Conservation (phyloP, 805 yeast genomes). For the Debaryomyces tyrocola region DNA sequence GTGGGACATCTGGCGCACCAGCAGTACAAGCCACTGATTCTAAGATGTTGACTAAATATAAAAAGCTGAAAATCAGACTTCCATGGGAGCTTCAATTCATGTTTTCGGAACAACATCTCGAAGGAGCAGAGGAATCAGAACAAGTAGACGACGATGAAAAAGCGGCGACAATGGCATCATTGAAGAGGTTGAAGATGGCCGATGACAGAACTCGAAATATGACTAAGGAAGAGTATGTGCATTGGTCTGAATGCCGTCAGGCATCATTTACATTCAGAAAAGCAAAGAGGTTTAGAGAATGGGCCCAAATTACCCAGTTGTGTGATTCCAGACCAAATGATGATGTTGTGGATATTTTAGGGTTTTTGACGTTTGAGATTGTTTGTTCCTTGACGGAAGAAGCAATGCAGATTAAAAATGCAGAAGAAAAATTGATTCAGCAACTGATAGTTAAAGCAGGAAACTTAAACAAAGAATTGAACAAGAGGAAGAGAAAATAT, state of each 20-base stretch:
- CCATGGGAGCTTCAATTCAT: slow-evolving; percentile 96
- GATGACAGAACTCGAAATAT: slow-evolving; percentile 90
- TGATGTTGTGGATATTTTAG: slow-evolving; percentile 93
- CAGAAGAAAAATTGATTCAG: slow-evolving; percentile 54
- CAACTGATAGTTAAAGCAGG: slow-evolving; percentile 24
- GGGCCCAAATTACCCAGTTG: slow-evolving; percentile 86
- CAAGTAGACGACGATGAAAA: slow-evolving; percentile 84
- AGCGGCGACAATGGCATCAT: slow-evolving; percentile 85
- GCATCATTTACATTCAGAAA: slow-evolving; percentile 95
- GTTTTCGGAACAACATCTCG: slow-evolving; percentile 88
- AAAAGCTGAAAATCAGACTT: slow-evolving; percentile 75
- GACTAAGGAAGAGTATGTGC: slow-evolving; percentile 97
- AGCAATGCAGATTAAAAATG: slow-evolving; percentile 76
- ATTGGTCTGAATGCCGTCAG: slow-evolving; percentile 98
- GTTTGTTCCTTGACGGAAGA: slow-evolving; percentile 93
- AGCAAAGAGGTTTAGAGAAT: slow-evolving; percentile 90
- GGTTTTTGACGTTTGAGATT: slow-evolving; percentile 93
- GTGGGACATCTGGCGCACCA: slow-evolving; percentile 35
- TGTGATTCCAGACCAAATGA: slow-evolving; percentile 92
- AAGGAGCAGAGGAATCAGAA: slow-evolving; percentile 56
- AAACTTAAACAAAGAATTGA: slow-evolving; percentile 30
- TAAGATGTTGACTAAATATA: slow-evolving; percentile 49
- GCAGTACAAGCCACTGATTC: slow-evolving; percentile 34
- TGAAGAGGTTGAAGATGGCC: slow-evolving; percentile 84
- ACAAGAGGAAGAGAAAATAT: slow-evolving; percentile 46